phyloP scores from a whole-genome alignment of 768 basidiomycete genomes.

The Multifurca ochricompacta region DNA sequence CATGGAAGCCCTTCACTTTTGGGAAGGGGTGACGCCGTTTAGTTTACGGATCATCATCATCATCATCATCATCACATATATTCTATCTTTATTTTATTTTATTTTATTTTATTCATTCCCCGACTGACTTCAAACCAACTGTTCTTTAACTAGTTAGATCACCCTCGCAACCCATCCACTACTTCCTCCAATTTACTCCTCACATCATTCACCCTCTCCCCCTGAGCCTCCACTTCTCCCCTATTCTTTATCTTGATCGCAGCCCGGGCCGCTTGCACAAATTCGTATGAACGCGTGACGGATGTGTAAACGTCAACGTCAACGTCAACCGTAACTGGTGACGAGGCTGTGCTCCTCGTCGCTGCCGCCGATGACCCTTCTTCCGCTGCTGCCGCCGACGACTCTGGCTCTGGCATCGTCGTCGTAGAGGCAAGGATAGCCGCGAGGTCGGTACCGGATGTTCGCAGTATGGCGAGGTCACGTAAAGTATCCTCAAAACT shows the following conservation, averaged over 20 bases:
- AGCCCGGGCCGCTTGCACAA: slow-evolving; percentile 47
- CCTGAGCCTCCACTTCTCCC: slow-evolving; percentile 47
- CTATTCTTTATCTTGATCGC: slow-evolving; percentile 47
- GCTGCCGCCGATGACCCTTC: neutral
- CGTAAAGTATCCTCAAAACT: slow-evolving; percentile 53
- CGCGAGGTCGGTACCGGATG: slow-evolving; percentile 41
- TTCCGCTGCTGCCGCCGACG: neutral
- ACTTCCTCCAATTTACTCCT: slow-evolving; percentile 49
- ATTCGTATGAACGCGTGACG: slow-evolving; percentile 51
- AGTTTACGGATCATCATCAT: neutral
- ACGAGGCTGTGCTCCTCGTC: neutral
- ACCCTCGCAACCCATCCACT: slow-evolving; percentile 24
- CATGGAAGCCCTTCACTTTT: neutral
- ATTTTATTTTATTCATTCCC: no score
- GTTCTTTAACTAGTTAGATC: neutral
- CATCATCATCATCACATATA: no score
- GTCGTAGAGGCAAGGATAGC: slow-evolving; percentile 23
- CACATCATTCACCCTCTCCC: slow-evolving; percentile 46
- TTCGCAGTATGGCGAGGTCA: slow-evolving; percentile 65
- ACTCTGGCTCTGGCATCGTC: neutral
- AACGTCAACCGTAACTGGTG: slow-evolving; percentile 17
- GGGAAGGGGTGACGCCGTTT: neutral
- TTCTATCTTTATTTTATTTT: no score
- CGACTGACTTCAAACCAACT: no score
- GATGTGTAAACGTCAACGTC: slow-evolving; percentile 32